A percentile compares a stretch with the other conserved stretches of the same genome.
Conservation (phyloP, 2,329 filamentous ascomycete genomes). For the Mariannaea elegans region DNA sequence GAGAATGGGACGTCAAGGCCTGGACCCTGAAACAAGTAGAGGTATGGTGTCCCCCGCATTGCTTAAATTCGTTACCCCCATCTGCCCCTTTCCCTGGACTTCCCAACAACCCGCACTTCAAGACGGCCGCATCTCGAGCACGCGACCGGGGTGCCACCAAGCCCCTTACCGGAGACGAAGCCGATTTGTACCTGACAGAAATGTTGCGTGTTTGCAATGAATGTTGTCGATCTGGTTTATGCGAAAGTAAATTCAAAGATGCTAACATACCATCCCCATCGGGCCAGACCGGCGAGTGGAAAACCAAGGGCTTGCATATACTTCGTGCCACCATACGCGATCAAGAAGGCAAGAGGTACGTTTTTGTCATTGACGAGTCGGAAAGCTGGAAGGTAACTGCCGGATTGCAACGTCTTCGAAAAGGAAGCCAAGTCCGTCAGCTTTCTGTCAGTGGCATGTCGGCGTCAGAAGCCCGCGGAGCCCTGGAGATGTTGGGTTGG, state of each 20-base stretch:
- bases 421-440: slow-evolving; percentile 67
- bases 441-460: slow-evolving; percentile 67
- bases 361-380: slow-evolving; percentile 71
- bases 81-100: slow-evolving; percentile 51
- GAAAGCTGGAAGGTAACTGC: slow-evolving; percentile 75
- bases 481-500: slow-evolving; percentile 69
- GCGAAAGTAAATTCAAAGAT: slow-evolving; percentile 55
- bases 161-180: slow-evolving; percentile 69
- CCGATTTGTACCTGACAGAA: slow-evolving; percentile 69
- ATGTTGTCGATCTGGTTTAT: slow-evolving; percentile 65
- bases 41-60: slow-evolving; percentile 80
- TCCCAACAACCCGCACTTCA: slow-evolving; percentile 52
- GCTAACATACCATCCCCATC: slow-evolving; percentile 51
- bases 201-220: slow-evolving; percentile 72
- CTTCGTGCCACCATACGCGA: slow-evolving; percentile 71
- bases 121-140: slow-evolving; percentile 55
- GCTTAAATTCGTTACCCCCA: slow-evolving; percentile 56
- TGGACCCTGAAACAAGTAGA: slow-evolving; percentile 96
- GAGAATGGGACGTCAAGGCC: slow-evolving; percentile 98
- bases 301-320: slow-evolving; percentile 66
- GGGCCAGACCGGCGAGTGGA: slow-evolving; percentile 63
- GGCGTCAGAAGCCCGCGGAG: slow-evolving; percentile 60
- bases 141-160: slow-evolving; percentile 61
- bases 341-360: slow-evolving; percentile 71
- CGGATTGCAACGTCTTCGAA: slow-evolving; percentile 67